Base-by-base conservation (phyloP, 768 basidiomycete genomes). In the Naganishia onofrii region DNA sequence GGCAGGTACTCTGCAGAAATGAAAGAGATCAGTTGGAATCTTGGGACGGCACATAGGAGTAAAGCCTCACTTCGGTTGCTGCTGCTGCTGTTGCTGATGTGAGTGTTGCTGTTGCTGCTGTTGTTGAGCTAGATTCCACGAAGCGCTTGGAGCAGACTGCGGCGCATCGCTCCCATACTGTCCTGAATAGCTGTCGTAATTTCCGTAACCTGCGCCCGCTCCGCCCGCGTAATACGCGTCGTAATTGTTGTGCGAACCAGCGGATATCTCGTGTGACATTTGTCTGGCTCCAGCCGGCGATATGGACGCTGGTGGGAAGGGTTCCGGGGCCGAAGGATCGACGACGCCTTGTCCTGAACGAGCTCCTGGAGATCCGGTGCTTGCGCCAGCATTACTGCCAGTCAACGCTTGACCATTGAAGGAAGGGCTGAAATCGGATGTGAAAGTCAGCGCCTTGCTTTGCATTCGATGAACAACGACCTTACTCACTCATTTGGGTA, bases 141-240 rank as follows among this genome's bases (percentile, higher is more conserved):
- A 65, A 28, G 48, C 66, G 17, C 51, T 31, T 12, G 72, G 63
- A 1, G 75, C 75, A 21, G 73, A 52, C 15, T 71, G 73, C 2
- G 75, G 75, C 29, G 73, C 72, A 0, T 63, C 60, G 29, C 15
- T 66, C n/a, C 44, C 48, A 44, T 65, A 72, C 67, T 23, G 68
- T 32, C 26, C 63, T 54, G 13, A 69, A 68, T 66, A 71, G 63
- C 42, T 72, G 67, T 54, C 75, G 56, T 46, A 42, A 17, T 42
- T 42, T 42, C 42, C 42, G 48, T 51, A 60, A 38, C 58, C 32
- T 21, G 36, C 48, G 38, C 17, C 55, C 29, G 36, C 42, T 26
- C 28, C 52, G 32, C 42, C 15, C 15, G 56, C 55, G 26, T 31
- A 51, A 42, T 57, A 54, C 21, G 60, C 15, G 57, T 56, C 48